phyloP scores from a whole-genome alignment of 108 stramenopile genomes.

The Nannochloropsis granulata region DNA sequence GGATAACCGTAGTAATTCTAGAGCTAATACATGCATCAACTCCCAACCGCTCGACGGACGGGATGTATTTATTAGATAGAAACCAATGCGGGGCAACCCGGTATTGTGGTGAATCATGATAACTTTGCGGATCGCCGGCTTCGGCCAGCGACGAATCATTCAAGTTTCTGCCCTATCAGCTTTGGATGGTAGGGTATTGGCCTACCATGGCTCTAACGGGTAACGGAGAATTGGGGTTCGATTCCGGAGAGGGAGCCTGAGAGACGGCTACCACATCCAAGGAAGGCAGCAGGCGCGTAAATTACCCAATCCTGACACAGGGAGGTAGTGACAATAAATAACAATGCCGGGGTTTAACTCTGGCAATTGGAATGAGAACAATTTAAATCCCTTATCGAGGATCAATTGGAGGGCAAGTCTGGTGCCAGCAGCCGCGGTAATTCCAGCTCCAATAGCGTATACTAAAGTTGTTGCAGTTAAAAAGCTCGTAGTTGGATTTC shows the following conservation, averaged over 20 bases:
- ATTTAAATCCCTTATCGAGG: constrained; percentile 88
- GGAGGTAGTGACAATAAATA: constrained; percentile 96
- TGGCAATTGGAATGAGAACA: constrained; percentile 92
- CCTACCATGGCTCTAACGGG: constrained; percentile 88
- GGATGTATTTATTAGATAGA: constrained; percentile 91
- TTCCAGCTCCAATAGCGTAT: constrained; percentile 67
- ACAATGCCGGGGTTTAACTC: constrained; percentile 84
- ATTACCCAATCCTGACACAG: constrained; percentile 93
- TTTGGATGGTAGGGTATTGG: constrained; percentile 93
- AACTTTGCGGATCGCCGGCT: constrained; percentile 70
- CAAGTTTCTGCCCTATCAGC: constrained; percentile 95
- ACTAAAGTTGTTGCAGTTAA: constrained; percentile 46
- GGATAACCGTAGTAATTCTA: constrained; percentile 98
- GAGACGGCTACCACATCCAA: constrained; percentile 94
- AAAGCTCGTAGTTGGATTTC: constrained; percentile 40
- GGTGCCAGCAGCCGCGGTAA: constrained; percentile 66
- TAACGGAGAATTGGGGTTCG: constrained; percentile 91
- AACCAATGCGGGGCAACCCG: constrained; percentile 63
- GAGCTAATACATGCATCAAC: constrained; percentile 95
- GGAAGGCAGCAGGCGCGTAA: constrained; percentile 94
- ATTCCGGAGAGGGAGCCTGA: constrained; percentile 98
- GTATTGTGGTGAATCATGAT: constrained; percentile 86
- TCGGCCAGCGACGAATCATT: constrained; percentile 66
- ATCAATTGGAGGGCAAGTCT: constrained; percentile 96
- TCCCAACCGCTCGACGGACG: constrained; percentile 52